Percentiles rank a stretch among this genome's conserved stretches.
phyloP scores from a whole-genome alignment of 2,329 filamentous ascomycete genomes.

The Alternaria solani region DNA sequence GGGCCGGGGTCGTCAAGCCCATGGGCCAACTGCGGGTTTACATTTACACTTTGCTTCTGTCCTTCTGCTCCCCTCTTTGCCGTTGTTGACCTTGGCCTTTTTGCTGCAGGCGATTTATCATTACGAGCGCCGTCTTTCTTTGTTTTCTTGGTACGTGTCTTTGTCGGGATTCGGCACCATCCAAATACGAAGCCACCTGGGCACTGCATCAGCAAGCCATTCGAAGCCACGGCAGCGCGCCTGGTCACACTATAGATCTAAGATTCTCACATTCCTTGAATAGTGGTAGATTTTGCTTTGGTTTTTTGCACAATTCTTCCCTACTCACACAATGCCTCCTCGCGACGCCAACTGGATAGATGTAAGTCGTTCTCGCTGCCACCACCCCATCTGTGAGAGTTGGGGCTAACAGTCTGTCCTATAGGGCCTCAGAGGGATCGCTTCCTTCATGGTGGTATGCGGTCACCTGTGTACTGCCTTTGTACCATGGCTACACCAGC shows the following conservation, averaged over 20 bases:
- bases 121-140: conserved; percentile 7
- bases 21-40: conserved; percentile 14
- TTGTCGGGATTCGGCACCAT: conserved; percentile 8
- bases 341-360: conserved; percentile 53
- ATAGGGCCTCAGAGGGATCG: conserved; percentile 54
- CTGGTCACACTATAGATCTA: conserved; percentile 11
- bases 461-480: conserved; percentile 55
- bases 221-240: conserved; percentile 23
- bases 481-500: conserved; percentile 52
- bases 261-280: conserved; percentile 17
- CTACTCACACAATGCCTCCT: conserved; percentile 39
- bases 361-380: conserved; percentile 34
- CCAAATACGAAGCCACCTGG: conserved; percentile 3
- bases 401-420: conserved; percentile 29
- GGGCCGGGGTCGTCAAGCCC: conserved; percentile 13
- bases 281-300: conserved; percentile 19
- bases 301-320: conserved; percentile 7
- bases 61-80: conserved; percentile 3
- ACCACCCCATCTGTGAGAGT: conserved; percentile 18
- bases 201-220: neutral
- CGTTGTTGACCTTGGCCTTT: neutral
- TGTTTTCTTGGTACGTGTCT: conserved; percentile 3
- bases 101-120: conserved; percentile 1
- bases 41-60: conserved; percentile 1
- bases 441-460: conserved; percentile 54